Evolutionary conservation across 1,139 yeast species (phyloP).

Genomic region (Ashbya aceris): DNA sequence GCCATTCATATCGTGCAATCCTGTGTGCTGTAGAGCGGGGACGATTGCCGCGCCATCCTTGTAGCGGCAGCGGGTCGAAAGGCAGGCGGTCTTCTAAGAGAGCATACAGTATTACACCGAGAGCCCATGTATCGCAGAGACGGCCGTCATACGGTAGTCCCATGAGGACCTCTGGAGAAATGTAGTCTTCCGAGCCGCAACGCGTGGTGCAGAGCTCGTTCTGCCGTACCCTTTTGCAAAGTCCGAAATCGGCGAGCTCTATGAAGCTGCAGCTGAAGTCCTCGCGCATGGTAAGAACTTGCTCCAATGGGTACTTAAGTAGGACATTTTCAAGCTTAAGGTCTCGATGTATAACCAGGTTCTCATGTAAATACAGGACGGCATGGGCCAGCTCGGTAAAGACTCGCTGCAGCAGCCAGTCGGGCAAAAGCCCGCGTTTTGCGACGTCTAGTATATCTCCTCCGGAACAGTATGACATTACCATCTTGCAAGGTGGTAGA

Average conservation of each 20-base stretch:
- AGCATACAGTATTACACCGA: slow-evolving; percentile 83
- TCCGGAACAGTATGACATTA: slow-evolving; percentile 69
- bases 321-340: slow-evolving; percentile 76
- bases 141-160: slow-evolving; percentile 87
- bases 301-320: slow-evolving; percentile 35
- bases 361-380: slow-evolving; percentile 60
- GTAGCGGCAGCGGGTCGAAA: slow-evolving; percentile 62
- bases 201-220: slow-evolving; percentile 59
- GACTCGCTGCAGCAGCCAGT: slow-evolving; percentile 47
- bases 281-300: slow-evolving; percentile 24
- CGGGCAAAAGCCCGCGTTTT: slow-evolving; percentile 33
- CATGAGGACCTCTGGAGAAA: slow-evolving; percentile 84
- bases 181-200: slow-evolving; percentile 94
- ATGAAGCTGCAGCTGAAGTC: slow-evolving; percentile 30
- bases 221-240: slow-evolving; percentile 58
- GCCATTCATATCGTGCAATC: slow-evolving; percentile 90
- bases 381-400: slow-evolving; percentile 64
- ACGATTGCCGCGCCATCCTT: slow-evolving; percentile 38
- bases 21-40: slow-evolving; percentile 67
- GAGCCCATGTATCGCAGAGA: slow-evolving; percentile 86
- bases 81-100: slow-evolving; percentile 80
- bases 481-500: slow-evolving; percentile 39
- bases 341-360: slow-evolving; percentile 73
- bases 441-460: slow-evolving; percentile 74
- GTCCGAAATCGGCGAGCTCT: slow-evolving; percentile 80